phyloP scores from a whole-genome alignment of 2,329 filamentous ascomycete genomes.

The Intubia oerlemansii region DNA sequence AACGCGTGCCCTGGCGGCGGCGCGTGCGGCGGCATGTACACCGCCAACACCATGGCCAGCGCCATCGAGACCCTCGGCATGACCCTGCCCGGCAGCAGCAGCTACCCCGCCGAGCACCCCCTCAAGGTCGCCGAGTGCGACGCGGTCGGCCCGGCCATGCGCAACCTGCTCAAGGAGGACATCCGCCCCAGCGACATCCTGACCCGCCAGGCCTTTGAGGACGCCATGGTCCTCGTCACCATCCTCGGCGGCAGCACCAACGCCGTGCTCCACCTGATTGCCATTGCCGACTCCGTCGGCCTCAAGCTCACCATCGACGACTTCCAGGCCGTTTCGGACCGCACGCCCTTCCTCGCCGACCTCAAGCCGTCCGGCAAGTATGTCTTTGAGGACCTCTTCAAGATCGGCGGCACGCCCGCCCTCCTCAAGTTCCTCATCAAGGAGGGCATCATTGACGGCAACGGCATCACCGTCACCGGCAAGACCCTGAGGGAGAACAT shows the following conservation, averaged over 20 bases:
- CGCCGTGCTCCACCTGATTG: slow-evolving; percentile 66
- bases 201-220: slow-evolving; percentile 62
- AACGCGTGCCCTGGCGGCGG: slow-evolving; percentile 72
- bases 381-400: slow-evolving; percentile 67
- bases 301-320: slow-evolving; percentile 70
- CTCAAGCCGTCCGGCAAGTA: slow-evolving; percentile 74
- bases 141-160: slow-evolving; percentile 50
- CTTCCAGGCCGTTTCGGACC: slow-evolving; percentile 65
- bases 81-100: slow-evolving; percentile 65
- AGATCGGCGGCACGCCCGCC: slow-evolving; percentile 69
- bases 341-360: slow-evolving; percentile 60
- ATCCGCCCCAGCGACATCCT: slow-evolving; percentile 61
- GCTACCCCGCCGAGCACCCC: slow-evolving; percentile 53
- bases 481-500: slow-evolving; percentile 82
- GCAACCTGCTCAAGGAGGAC: slow-evolving; percentile 52
- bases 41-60: slow-evolving; percentile 56
- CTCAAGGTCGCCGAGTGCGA: slow-evolving; percentile 55
- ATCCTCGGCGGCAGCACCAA: slow-evolving; percentile 74
- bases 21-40: slow-evolving; percentile 76
- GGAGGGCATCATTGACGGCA: slow-evolving; percentile 62
- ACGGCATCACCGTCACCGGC: slow-evolving; percentile 65
- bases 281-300: slow-evolving; percentile 63
- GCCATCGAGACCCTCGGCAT: slow-evolving; percentile 55
- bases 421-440: slow-evolving; percentile 76
- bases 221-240: slow-evolving; percentile 67